phyloP scores from a whole-genome alignment of 257 asterid species.

The Salvia rosmarinus region DNA sequence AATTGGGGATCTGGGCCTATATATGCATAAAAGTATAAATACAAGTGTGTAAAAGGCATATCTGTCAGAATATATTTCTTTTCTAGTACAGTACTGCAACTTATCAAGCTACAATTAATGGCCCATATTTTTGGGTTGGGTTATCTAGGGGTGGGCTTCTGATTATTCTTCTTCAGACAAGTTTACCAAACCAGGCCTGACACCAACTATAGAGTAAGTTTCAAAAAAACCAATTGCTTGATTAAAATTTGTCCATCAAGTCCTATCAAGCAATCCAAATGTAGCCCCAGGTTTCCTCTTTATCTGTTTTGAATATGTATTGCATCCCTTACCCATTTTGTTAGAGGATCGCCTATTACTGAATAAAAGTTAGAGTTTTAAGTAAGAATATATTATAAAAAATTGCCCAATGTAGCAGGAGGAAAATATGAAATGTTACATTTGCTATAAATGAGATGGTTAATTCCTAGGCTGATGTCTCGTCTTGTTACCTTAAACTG shows the following conservation, averaged over 20 bases:
- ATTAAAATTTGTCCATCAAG: background rate
- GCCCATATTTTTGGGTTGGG: conserved; percentile 14
- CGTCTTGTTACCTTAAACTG: background rate
- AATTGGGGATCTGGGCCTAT: conserved; percentile 14
- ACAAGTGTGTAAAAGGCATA: conserved; percentile 7
- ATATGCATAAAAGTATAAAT: conserved; percentile 12
- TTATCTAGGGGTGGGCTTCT: conserved; percentile 11
- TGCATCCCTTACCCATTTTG: conserved; percentile 21
- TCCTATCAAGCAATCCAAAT: background rate
- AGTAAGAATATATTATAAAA: background rate
- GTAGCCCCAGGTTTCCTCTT: background rate
- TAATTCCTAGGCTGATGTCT: conserved; percentile 2
- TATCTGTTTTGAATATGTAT: conserved; percentile 16
- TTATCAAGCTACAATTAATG: background rate
- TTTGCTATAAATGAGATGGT: conserved; percentile 21
- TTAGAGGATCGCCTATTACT: background rate
- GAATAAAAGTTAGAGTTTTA: background rate
- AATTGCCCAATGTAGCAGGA: background rate
- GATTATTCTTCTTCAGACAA: background rate
- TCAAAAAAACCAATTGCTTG: background rate
- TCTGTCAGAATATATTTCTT: background rate
- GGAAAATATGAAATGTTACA: background rate
- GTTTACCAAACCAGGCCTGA: conserved; percentile 3
- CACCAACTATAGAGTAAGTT: background rate
- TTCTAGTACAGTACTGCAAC: background rate